Evolutionary conservation across 2,329 filamentous ascomycete species (phyloP).

Genomic region (Fusarium sambucinum): DNA sequence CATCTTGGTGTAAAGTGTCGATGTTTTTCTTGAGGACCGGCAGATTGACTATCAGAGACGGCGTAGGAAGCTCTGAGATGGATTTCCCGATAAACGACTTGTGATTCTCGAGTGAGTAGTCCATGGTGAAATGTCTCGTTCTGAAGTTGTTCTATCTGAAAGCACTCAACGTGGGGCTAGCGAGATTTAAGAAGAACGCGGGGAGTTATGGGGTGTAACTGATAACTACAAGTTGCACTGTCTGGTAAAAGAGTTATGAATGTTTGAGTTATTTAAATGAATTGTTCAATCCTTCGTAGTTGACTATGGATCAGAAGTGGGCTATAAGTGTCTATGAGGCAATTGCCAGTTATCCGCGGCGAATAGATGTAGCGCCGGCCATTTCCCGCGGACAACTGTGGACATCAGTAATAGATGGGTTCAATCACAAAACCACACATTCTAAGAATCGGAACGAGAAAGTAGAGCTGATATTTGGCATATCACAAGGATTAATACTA

Average conservation of each 20-base stretch:
- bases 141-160: neutral
- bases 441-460: no score
- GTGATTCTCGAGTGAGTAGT: slow-evolving; percentile 48
- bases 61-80: slow-evolving; percentile 53
- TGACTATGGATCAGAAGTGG: neutral
- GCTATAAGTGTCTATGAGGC: neutral
- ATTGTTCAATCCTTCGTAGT: neutral
- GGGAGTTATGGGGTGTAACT: neutral
- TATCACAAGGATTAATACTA: no score
- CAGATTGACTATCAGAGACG: slow-evolving; percentile 55
- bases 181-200: neutral
- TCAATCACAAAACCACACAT: neutral
- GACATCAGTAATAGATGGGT: neutral
- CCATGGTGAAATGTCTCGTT: slow-evolving; percentile 33
- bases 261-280: neutral
- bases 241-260: neutral
- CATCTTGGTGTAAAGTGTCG: slow-evolving; percentile 53
- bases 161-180: slow-evolving; percentile 7
- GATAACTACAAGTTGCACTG: neutral
- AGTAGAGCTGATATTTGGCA: no score
- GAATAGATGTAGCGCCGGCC: slow-evolving; percentile 13
- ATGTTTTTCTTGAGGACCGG: slow-evolving; percentile 55
- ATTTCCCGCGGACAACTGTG: slow-evolving; percentile 12
- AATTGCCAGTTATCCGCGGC: neutral
- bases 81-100: slow-evolving; percentile 53